Evolutionary conservation across 2,329 filamentous ascomycete genomes (phyloP).

Genomic region (Bipolaris zeicola): DNA sequence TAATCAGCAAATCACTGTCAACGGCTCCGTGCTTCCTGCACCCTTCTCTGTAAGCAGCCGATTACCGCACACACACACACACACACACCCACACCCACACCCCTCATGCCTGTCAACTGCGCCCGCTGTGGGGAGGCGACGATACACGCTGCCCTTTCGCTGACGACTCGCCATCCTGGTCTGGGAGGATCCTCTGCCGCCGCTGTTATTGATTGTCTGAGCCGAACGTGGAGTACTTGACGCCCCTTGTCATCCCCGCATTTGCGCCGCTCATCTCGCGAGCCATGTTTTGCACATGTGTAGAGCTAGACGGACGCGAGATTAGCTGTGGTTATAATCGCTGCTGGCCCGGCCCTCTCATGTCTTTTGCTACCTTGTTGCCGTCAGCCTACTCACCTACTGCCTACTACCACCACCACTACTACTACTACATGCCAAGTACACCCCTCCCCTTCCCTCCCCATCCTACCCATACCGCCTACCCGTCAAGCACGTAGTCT

Average conservation of each 20-base stretch:
- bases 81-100: slow-evolving; percentile 1
- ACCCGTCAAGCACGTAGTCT: slow-evolving; percentile 14
- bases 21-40: slow-evolving; percentile 38
- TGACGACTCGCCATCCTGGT: slow-evolving; percentile 29
- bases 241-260: slow-evolving; percentile 44
- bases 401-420: neutral
- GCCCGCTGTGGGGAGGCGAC: slow-evolving; percentile 27
- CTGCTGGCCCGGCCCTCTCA: slow-evolving; percentile 19
- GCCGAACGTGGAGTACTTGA: slow-evolving; percentile 39
- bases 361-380: slow-evolving; percentile 4
- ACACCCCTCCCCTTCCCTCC: slow-evolving; percentile 6
- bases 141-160: slow-evolving; percentile 26
- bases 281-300: slow-evolving; percentile 25
- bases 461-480: neutral
- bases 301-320: slow-evolving; percentile 29
- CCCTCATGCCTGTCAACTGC: slow-evolving; percentile 32
- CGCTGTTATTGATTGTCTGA: slow-evolving; percentile 34
- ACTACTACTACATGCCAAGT: no score
- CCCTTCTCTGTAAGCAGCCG: slow-evolving; percentile 33
- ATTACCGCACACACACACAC: slow-evolving; percentile 14
- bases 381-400: slow-evolving; percentile 1
- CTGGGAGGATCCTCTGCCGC: slow-evolving; percentile 28
- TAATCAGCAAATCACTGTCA: slow-evolving; percentile 12
- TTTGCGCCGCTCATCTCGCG: slow-evolving; percentile 40
- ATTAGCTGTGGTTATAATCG: slow-evolving; percentile 31